Conservation (phyloP, 768 basidiomycete species). For the Boletus insuetus region DNA sequence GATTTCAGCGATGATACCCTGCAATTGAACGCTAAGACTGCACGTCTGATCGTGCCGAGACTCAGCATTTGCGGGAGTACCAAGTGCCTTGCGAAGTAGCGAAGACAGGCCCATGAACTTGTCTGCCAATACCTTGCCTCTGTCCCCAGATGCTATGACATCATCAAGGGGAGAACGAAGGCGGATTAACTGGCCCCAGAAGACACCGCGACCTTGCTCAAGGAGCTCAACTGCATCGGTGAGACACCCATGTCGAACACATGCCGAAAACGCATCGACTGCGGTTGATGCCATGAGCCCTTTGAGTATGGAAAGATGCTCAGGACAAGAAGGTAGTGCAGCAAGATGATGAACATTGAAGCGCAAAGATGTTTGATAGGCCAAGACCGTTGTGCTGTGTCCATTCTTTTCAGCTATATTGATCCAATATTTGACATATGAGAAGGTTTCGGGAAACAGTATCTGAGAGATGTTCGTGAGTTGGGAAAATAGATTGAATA, state of each 20-base stretch:
- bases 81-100: neutral
- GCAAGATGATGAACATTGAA: constrained; percentile 4
- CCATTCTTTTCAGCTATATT: constrained; percentile 2
- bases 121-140: neutral
- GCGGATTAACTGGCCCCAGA: neutral
- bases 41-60: neutral
- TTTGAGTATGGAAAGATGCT: constrained; percentile 1
- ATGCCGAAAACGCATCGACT: constrained; percentile 7
- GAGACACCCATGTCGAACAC: constrained; percentile 7
- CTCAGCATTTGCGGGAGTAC: neutral
- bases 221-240: constrained; percentile 31
- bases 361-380: constrained; percentile 7
- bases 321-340: neutral
- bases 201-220: neutral
- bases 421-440: neutral
- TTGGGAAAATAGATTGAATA: neutral
- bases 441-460: neutral
- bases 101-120: neutral
- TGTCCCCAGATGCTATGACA: neutral
- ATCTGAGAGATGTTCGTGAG: neutral
- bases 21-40: neutral
- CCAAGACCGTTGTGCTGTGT: constrained; percentile 9
- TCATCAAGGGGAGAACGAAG: constrained; percentile 11
- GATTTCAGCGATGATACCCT: constrained; percentile 11
- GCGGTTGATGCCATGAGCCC: neutral